Evolutionary conservation across 73 alveolate species (phyloP).

Genomic region (Uronychia setigera): DNA sequence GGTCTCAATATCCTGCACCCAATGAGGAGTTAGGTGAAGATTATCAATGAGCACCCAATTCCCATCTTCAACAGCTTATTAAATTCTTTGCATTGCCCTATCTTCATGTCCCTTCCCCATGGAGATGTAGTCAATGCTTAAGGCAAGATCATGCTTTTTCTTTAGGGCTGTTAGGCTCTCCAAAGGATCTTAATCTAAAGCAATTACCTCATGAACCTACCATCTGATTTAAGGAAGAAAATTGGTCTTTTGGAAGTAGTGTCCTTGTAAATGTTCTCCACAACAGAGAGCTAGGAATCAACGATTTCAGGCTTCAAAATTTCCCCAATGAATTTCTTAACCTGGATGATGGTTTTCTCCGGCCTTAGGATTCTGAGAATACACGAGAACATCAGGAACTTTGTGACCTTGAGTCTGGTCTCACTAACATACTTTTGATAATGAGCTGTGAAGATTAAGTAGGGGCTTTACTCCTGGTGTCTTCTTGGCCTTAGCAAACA

Average conservation of each 20-base stretch:
- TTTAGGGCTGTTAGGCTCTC: neutral
- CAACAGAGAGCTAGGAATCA: neutral
- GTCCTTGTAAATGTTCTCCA: slow-evolving; percentile 12
- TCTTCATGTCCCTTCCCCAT: slow-evolving; percentile 97
- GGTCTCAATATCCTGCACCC: slow-evolving; percentile 95
- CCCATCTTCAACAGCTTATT: slow-evolving; percentile 93
- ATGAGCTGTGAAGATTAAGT: too few relatives aligned
- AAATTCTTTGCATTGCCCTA: slow-evolving; percentile 91
- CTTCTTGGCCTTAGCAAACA: neutral
- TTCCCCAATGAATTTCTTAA: slow-evolving; percentile 15
- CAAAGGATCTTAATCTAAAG: slow-evolving; percentile 18
- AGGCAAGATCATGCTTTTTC: neutral
- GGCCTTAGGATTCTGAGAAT: slow-evolving; percentile 95
- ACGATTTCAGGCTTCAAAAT: slow-evolving; percentile 6
- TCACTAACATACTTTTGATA: too few relatives aligned
- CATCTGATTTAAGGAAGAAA: slow-evolving; percentile 29
- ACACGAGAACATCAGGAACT: slow-evolving; percentile 51
- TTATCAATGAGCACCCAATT: slow-evolving; percentile 98
- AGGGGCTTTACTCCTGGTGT: slow-evolving; percentile 1
- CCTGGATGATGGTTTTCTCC: slow-evolving; percentile 77
- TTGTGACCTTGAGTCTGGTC: neutral
- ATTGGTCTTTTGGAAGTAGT: slow-evolving; percentile 11
- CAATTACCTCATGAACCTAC: neutral
- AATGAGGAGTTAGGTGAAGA: slow-evolving; percentile 95
- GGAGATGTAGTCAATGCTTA: slow-evolving; percentile 20